Conservation (phyloP, 2,329 filamentous ascomycete genomes). For the Exophiala calicioides region DNA sequence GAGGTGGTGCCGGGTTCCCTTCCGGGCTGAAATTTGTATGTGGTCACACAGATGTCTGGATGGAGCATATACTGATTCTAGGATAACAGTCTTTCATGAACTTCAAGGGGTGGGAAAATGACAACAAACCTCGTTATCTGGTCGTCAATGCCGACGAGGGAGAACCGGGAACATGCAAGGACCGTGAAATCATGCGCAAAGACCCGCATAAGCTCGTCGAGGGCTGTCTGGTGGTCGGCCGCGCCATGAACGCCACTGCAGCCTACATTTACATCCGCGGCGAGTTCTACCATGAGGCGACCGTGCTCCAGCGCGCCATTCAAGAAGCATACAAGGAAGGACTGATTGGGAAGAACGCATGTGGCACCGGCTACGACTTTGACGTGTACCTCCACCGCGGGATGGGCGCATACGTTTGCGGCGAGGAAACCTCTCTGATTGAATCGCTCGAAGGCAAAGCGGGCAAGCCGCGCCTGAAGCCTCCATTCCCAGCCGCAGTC, state of each 20-base stretch:
- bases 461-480: conserved; percentile 97
- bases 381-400: conserved; percentile 96
- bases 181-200: conserved; percentile 99
- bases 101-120: conserved; percentile 99
- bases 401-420: conserved; percentile 96
- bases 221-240: conserved; percentile 91
- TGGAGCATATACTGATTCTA: conserved; percentile 22
- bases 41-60: too few species aligned
- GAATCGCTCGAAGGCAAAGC: conserved; percentile 98
- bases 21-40: conserved; percentile 98
- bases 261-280: conserved; percentile 99
- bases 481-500: conserved; percentile 94
- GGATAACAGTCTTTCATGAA: conserved; percentile 93
- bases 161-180: conserved; percentile 98
- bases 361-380: conserved; percentile 94
- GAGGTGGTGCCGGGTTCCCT: conserved; percentile 96
- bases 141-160: conserved; percentile 99
- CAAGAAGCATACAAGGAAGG: conserved; percentile 96
- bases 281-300: conserved; percentile 95
- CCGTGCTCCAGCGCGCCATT: conserved; percentile 89
- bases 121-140: conserved; percentile 90
- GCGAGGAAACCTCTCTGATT: conserved; percentile 96
- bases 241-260: conserved; percentile 97
- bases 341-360: conserved; percentile 97
- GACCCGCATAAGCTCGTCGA: conserved; percentile 99